These are phyloP conservation scores for Pseudevernia furfuracea DNA, from an alignment of 495 filamentous ascomycete genomes.

Conservation along the genomic window DNA sequence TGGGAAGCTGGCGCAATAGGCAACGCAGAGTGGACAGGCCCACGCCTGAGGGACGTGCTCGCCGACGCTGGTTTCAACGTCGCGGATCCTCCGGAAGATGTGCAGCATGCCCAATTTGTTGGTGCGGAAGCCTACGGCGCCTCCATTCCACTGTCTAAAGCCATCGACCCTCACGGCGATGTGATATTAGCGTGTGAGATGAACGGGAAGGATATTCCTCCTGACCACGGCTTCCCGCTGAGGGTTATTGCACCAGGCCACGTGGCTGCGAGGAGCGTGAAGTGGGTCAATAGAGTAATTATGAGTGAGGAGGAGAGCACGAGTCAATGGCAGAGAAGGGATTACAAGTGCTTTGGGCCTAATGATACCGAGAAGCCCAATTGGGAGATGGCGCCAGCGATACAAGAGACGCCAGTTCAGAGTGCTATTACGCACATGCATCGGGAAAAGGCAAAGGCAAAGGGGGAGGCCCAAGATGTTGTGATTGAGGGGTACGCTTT, in stretches of 20 bases:
- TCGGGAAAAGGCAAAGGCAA: conserved; percentile 5
- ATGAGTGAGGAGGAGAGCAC: conserved; percentile 36
- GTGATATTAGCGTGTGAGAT: conserved; percentile 54
- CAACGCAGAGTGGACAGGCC: conserved; percentile 56
- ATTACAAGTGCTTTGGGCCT: conserved; percentile 44
- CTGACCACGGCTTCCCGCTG: conserved; percentile 55
- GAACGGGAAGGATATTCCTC: conserved; percentile 48
- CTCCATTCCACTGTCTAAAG: conserved; percentile 49
- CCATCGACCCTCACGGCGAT: conserved; percentile 47
- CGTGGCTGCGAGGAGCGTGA: conserved; percentile 49
- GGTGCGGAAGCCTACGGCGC: conserved; percentile 54
- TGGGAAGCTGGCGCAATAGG: conserved; percentile 53
- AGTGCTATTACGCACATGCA: conserved; percentile 35
- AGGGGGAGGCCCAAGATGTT: conserved; percentile 20
- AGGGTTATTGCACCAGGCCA: conserved; percentile 55
- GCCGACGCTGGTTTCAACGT: conserved; percentile 42
- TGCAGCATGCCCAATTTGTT: conserved; percentile 49
- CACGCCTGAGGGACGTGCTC: conserved; percentile 50
- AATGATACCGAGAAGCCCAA: conserved; percentile 28
- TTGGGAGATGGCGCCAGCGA: conserved; percentile 34
- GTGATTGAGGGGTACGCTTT: conserved; percentile 41
- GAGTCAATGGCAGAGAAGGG: conserved; percentile 38
- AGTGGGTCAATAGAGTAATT: conserved; percentile 39
- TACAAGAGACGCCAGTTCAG: conserved; percentile 46
- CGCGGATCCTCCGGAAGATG: conserved; percentile 24